Conservation (phyloP, 2,329 filamentous ascomycete species). For the Metarhizium sp. region DNA sequence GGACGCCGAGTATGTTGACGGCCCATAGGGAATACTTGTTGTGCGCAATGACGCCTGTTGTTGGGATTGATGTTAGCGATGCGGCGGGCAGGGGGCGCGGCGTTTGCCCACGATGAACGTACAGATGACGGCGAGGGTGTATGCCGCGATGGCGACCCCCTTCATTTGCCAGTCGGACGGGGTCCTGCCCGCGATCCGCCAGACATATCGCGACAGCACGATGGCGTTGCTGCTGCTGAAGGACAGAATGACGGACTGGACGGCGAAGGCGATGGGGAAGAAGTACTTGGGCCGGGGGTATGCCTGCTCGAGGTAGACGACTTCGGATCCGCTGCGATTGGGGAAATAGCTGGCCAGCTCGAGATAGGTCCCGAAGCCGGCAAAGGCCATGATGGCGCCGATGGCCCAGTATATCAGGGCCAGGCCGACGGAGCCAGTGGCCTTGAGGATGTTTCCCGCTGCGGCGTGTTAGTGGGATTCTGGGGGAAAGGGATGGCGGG, state of each 20-base stretch:
- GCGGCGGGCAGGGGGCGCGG: not conserved
- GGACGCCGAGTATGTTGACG: conserved; percentile 44
- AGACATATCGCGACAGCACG: conserved; percentile 55
- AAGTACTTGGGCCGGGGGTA: conserved; percentile 56
- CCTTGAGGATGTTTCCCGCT: conserved; percentile 36
- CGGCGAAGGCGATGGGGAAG: conserved; percentile 55
- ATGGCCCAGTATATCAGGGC: conserved; percentile 56
- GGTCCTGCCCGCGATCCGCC: conserved; percentile 36
- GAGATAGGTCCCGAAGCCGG: conserved; percentile 49
- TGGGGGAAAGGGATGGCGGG: not conserved
- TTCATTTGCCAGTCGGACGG: conserved; percentile 56
- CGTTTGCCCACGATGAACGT: conserved; percentile 14
- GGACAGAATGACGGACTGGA: conserved; percentile 53
- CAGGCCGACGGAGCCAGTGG: conserved; percentile 53
- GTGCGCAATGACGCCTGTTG: conserved; percentile 32
- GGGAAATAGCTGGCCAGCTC: conserved; percentile 58
- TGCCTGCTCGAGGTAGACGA: conserved; percentile 60
- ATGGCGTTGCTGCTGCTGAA: conserved; percentile 59
- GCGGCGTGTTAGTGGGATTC: not conserved
- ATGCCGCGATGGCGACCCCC: conserved; percentile 55
- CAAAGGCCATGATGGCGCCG: conserved; percentile 47
- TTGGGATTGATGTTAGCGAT: not conserved
- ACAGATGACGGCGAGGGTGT: conserved; percentile 49
- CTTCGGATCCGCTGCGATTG: conserved; percentile 55
- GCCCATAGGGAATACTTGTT: conserved; percentile 48